Percentiles rank a stretch among this genome's conserved stretches.
Conservation (phyloP, 2,329 filamentous ascomycete genomes). For the Beauveria australis region DNA sequence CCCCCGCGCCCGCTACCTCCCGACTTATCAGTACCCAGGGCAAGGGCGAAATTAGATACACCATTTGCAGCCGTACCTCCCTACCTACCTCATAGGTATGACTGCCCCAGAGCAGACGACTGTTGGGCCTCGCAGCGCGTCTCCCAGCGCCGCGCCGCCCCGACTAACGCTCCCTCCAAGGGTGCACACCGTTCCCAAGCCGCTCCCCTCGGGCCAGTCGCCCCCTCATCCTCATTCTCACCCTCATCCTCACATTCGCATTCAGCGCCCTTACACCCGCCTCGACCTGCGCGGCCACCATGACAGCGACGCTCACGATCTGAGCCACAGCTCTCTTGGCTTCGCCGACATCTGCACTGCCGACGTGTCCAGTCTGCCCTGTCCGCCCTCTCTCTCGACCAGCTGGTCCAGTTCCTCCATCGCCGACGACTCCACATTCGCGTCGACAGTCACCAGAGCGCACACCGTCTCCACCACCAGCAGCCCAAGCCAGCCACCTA, state of each 20-base stretch:
- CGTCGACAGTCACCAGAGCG: conserved; percentile 2
- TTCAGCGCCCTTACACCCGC: conserved; percentile 10
- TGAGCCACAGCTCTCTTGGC: background rate
- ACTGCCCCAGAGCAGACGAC: background rate
- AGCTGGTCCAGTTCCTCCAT: conserved; percentile 12
- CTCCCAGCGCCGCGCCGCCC: background rate
- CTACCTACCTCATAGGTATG: background rate
- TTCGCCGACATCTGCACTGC: conserved; percentile 5
- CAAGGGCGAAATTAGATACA: background rate
- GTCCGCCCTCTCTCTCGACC: conserved; percentile 1
- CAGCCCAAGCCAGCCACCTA: conserved; percentile 11
- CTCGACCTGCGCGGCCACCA: conserved; percentile 8
- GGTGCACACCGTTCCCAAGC: conserved; percentile 8
- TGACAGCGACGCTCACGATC: conserved; percentile 3
- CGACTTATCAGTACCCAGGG: background rate
- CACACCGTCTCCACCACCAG: conserved; percentile 12
- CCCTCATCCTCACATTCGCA: conserved; percentile 9
- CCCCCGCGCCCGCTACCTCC: background rate
- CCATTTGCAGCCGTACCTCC: background rate
- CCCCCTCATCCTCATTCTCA: conserved; percentile 5
- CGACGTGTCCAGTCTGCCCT: background rate
- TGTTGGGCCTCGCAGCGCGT: background rate
- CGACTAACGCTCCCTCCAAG: conserved; percentile 4
- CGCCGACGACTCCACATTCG: conserved; percentile 11
- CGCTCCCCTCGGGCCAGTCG: conserved; percentile 7